A percentile compares a stretch with the other conserved stretches of the same genome.
These are phyloP conservation scores for Rickenella mellea DNA, from an alignment of 768 basidiomycete species.

Conservation along the genomic window DNA sequence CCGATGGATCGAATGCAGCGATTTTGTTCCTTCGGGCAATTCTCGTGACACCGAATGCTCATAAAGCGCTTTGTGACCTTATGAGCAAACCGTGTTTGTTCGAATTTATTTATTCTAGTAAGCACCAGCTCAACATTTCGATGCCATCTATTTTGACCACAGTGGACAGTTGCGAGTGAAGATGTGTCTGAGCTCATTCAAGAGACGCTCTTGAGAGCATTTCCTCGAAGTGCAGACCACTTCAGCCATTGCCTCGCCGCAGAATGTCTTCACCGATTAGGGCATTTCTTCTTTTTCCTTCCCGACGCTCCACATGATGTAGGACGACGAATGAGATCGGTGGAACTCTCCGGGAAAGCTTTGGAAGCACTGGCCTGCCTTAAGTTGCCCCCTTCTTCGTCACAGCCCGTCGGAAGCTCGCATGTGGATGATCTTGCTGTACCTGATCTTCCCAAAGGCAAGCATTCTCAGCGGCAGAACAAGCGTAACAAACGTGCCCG, in stretches of 20 bases:
- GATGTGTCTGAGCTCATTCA: background rate
- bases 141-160: background rate
- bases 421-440: too few relatives aligned
- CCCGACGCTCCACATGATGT: background rate
- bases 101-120: conserved; percentile 21
- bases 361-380: too few relatives aligned
- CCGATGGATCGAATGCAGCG: too few relatives aligned
- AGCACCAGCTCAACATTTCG: conserved; percentile 1
- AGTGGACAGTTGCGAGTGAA: background rate
- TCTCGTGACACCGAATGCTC: too few relatives aligned
- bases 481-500: conserved; percentile 10
- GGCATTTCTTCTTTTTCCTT: conserved; percentile 1
- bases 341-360: too few relatives aligned
- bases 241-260: conserved; percentile 16
- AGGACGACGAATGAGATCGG: background rate
- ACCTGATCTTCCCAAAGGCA: conserved; percentile 9
- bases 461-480: conserved; percentile 20
- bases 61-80: background rate
- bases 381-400: conserved; percentile 4
- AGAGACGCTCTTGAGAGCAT: conserved; percentile 21
- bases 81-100: conserved; percentile 14
- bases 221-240: conserved; percentile 19
- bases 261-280: background rate
- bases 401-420: conserved; percentile 4
- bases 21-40: too few relatives aligned